A percentile compares a stretch with the other conserved stretches of the same genome.
Conservation (phyloP, 345 rosid species). For the Rhizophora apiculata region DNA sequence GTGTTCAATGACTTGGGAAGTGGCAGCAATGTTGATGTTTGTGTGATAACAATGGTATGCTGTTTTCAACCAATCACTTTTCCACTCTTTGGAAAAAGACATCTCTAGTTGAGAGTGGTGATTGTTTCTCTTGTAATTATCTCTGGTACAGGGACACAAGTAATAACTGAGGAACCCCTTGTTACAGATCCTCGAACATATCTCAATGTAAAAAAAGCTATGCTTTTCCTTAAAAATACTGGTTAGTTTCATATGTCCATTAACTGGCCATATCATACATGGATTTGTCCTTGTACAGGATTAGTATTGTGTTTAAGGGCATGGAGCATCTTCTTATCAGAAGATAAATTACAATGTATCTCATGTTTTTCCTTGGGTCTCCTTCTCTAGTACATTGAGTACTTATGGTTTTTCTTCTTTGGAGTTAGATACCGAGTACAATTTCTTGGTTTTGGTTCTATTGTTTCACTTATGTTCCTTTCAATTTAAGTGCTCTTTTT, state of each 20-base stretch:
- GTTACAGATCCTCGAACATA: conserved; percentile 70
- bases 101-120: conserved; percentile 8
- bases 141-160: conserved; percentile 50
- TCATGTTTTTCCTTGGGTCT: too few species aligned
- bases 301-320: not conserved
- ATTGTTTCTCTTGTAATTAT: conserved; percentile 12
- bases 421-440: too few species aligned
- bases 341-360: too few species aligned
- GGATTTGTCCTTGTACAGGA: not conserved
- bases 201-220: conserved; percentile 51
- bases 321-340: not conserved
- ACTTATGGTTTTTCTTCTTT: too few species aligned
- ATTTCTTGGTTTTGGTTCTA: not conserved
- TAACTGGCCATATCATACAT: not conserved
- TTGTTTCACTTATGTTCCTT: not conserved
- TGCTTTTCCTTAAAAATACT: conserved; percentile 60
- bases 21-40: conserved; percentile 90
- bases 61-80: conserved; percentile 7
- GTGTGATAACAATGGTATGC: conserved; percentile 78
- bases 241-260: conserved; percentile 33
- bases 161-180: conserved; percentile 78
- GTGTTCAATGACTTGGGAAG: conserved; percentile 55
- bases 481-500: not conserved
- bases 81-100: not conserved
- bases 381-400: too few species aligned